Evolutionary conservation across 345 rosid genomes (phyloP).

Genomic region (Toxicodendron radicans): DNA sequence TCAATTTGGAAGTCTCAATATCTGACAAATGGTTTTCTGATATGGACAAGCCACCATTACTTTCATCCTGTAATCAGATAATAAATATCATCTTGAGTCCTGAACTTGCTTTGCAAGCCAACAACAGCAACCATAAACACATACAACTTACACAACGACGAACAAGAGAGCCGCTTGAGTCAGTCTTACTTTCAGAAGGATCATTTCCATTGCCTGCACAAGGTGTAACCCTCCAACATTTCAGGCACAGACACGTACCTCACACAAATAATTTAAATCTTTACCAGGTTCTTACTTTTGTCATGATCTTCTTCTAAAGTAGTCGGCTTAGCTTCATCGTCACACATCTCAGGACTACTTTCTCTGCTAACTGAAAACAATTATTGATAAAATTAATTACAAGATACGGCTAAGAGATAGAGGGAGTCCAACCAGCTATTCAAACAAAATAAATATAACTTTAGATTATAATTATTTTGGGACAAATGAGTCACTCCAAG

Average conservation of each 20-base stretch:
- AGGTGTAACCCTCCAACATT: slow-evolving; percentile 15
- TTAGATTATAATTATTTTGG: no score
- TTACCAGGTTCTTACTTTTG: slow-evolving; percentile 40
- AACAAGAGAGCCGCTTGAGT: slow-evolving; percentile 47
- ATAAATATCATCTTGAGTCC: slow-evolving; percentile 53
- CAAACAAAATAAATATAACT: background rate
- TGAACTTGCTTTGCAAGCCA: slow-evolving; percentile 37
- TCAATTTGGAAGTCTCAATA: slow-evolving; percentile 28
- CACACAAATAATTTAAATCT: slow-evolving; percentile 16
- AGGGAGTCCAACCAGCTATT: background rate
- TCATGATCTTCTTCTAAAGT: slow-evolving; percentile 37
- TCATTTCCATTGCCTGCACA: slow-evolving; percentile 44
- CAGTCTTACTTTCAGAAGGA: slow-evolving; percentile 40
- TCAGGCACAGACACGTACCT: slow-evolving; percentile 19
- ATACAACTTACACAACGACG: slow-evolving; percentile 99
- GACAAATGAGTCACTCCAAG: background rate
- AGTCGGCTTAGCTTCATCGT: slow-evolving; percentile 30
- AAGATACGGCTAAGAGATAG: background rate
- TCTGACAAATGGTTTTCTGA: slow-evolving; percentile 42
- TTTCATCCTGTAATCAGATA: slow-evolving; percentile 57
- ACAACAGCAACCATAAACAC: slow-evolving; percentile 74
- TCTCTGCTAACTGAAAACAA: slow-evolving; percentile 45
- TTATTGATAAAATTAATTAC: slow-evolving; percentile 4
- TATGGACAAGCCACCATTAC: slow-evolving; percentile 44
- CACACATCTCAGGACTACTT: slow-evolving; percentile 45